Evolutionary conservation across 208 protist species (phyloP).

Genomic region (Acanthamoeba culbertsoni): DNA sequence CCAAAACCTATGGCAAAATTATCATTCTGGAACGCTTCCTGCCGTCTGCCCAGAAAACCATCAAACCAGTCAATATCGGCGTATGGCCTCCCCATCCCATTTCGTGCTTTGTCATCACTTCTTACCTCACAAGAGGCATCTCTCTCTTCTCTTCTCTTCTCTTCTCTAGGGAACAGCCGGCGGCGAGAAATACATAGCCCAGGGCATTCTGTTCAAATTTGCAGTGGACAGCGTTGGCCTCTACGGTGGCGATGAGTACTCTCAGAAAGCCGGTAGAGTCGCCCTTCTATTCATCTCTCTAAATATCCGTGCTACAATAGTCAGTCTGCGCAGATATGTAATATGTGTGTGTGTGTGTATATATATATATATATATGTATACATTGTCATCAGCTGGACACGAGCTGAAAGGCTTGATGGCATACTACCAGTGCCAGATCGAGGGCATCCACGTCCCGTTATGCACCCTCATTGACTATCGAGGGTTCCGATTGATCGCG

Average conservation of each 20-base stretch:
- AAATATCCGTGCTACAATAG: neutral
- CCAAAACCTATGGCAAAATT: conserved; percentile 6
- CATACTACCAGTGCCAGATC: conserved; percentile 2
- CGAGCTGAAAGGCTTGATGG: conserved; percentile 27
- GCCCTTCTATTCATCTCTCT: neutral
- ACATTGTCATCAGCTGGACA: neutral
- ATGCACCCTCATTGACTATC: conserved; percentile 70
- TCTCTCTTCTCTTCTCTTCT: neutral
- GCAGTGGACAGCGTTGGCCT: conserved; percentile 5
- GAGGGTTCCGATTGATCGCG: conserved; percentile 72
- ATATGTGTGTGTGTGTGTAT: neutral
- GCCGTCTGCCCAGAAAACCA: neutral
- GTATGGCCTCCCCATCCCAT: neutral
- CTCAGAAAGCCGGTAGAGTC: neutral
- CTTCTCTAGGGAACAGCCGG: neutral
- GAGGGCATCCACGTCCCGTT: conserved; percentile 64
- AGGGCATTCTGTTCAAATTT: conserved; percentile 57
- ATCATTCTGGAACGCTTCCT: conserved; percentile 49
- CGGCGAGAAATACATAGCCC: neutral
- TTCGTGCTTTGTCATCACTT: neutral
- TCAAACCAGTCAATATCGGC: conserved; percentile 18
- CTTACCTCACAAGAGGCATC: no score
- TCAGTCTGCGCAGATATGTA: neutral
- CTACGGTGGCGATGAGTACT: neutral
- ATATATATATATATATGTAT: neutral